These are phyloP conservation scores for Tuber aestivum DNA, from an alignment of 495 filamentous ascomycete genomes.

Conservation along the genomic window DNA sequence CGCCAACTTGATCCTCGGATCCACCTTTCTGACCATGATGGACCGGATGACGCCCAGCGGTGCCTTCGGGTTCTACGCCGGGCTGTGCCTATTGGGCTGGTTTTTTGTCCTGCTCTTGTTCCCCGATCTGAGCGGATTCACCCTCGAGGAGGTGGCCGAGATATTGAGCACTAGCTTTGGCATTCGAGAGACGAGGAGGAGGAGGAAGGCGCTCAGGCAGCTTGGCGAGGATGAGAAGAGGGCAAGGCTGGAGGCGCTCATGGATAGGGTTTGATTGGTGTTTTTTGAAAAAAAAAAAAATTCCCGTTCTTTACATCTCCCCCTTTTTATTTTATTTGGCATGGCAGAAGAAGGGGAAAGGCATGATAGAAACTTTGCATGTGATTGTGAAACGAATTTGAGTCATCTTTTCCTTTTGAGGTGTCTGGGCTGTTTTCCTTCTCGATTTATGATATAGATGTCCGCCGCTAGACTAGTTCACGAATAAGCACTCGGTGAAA, in stretches of 20 bases:
- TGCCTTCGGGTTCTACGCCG: conserved; percentile 72
- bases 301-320: too few relatives aligned
- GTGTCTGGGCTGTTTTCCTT: not conserved
- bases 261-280: conserved; percentile 23
- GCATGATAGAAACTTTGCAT: not conserved
- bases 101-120: conserved; percentile 63
- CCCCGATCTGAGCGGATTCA: conserved; percentile 74
- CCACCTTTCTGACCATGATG: conserved; percentile 86
- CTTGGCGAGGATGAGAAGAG: conserved; percentile 22
- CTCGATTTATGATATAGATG: too few relatives aligned
- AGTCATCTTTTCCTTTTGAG: not conserved
- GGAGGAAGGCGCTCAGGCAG: conserved; percentile 21
- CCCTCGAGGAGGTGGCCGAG: conserved; percentile 73
- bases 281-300: too few relatives aligned
- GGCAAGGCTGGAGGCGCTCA: conserved; percentile 22
- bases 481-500: not conserved
- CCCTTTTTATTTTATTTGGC: not conserved
- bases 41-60: conserved; percentile 62
- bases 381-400: not conserved
- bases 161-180: conserved; percentile 50
- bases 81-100: conserved; percentile 64
- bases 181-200: conserved; percentile 16
- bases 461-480: not conserved
- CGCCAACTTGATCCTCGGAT: conserved; percentile 76
- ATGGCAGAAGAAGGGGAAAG: not conserved